phyloP scores from a whole-genome alignment of 306 rosid species.

The Vicia sativa region DNA sequence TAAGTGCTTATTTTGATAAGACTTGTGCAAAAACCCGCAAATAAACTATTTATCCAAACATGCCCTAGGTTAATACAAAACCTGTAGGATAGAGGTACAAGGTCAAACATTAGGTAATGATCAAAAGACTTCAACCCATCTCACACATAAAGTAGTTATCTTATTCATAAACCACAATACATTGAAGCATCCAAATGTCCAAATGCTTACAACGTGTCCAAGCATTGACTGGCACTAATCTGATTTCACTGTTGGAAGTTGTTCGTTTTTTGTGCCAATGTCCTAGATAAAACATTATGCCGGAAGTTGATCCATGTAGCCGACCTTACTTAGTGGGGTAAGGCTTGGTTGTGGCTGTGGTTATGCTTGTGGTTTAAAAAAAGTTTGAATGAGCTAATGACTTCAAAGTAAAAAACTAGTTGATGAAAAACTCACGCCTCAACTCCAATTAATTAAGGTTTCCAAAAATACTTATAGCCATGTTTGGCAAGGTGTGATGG shows the following conservation, averaged over 20 bases:
- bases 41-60: too few relatives aligned
- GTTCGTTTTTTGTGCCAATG: not conserved
- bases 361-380: not conserved
- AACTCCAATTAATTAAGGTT: not conserved
- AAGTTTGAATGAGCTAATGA: too few relatives aligned
- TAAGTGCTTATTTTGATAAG: too few relatives aligned
- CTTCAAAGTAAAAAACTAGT: not conserved
- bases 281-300: too few relatives aligned
- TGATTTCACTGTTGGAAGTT: not conserved
- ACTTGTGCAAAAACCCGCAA: too few relatives aligned
- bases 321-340: too few relatives aligned
- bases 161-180: too few relatives aligned
- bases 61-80: conserved; percentile 15
- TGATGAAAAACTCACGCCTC: not conserved
- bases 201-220: not conserved
- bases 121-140: not conserved
- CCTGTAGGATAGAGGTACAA: conserved; percentile 3
- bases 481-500: not conserved
- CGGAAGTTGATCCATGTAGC: too few relatives aligned
- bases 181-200: not conserved
- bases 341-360: too few relatives aligned
- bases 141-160: too few relatives aligned
- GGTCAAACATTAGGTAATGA: not conserved
- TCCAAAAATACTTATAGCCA: not conserved
- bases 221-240: not conserved